Conservation (phyloP, 2,329 filamentous ascomycete genomes). For the Chaetomium strumarium region DNA sequence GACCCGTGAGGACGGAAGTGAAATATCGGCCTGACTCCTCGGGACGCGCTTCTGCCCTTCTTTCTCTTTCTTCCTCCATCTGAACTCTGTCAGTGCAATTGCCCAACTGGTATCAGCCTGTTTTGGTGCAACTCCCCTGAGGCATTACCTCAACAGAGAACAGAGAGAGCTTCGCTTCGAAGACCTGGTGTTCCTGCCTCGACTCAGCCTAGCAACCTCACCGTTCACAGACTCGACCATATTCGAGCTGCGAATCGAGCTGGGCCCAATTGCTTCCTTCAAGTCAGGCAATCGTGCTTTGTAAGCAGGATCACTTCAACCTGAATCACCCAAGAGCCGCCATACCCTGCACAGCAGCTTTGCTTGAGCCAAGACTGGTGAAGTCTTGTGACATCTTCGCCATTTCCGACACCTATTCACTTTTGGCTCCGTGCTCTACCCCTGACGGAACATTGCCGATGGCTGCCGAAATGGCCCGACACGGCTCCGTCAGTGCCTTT, state of each 20-base stretch:
- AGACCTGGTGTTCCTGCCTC: neutral
- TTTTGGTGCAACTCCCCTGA: neutral
- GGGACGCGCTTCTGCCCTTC: constrained; percentile 21
- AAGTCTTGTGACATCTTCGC: constrained; percentile 3
- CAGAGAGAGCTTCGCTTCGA: neutral
- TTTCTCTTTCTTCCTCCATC: constrained; percentile 16
- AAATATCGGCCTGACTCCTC: constrained; percentile 30
- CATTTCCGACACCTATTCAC: neutral
- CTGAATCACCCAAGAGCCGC: constrained; percentile 4
- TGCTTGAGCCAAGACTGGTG: neutral
- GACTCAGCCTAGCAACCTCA: neutral
- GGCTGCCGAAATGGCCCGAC: constrained; percentile 32
- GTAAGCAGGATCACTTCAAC: neutral
- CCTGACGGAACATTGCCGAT: constrained; percentile 19
- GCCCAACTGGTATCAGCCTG: neutral
- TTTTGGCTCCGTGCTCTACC: neutral
- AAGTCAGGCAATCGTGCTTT: neutral
- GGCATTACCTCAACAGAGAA: neutral
- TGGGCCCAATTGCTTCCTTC: neutral
- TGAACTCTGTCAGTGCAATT: constrained; percentile 9
- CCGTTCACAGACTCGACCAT: constrained; percentile 3
- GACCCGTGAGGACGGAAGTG: constrained; percentile 16
- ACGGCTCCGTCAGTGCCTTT: constrained; percentile 31
- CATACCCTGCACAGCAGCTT: neutral
- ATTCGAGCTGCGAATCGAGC: neutral